Base-by-base conservation (phyloP, 352 stramenopile genomes). In the Phytophthora pini region DNA sequence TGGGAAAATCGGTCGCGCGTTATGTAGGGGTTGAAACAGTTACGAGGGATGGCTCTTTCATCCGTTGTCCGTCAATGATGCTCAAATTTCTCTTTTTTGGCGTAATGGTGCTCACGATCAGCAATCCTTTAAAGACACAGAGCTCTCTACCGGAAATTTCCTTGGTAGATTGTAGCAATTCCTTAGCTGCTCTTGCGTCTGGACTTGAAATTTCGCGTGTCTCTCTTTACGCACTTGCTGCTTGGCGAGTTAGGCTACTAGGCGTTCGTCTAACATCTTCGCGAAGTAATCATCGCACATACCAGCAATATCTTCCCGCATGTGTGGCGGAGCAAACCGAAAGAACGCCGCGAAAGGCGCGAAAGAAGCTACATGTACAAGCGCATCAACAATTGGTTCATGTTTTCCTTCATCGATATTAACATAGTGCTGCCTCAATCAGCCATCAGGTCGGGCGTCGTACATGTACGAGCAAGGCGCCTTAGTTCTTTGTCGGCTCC, bases 31-130 rank as follows among this genome's bases (percentile, higher is more conserved):
- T 24, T 24, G 20, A 56, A 56, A 17, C 47, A 54, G 17, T 9
- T 15, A 7, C 49, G 20, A 46, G 49, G 34, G 6, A 56, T 56
- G 3, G 34, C 36, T 6, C 22, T 20, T 32, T 56, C 32, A 20
- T 56, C 34, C 1, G 49, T 47, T 3, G 49, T 56, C 10, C 34
- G 32, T 12, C 49, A 46, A 13, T 56, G 49, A 10, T 56, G 3
- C 13, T 29, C 34, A n/a, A 56, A 47, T 4, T 47, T 47, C 8
- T 56, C 24, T 36, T 34, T 4, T 56, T 56, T n/a, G 9, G 11
- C 17, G 34, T 36, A 56, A 56, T 56, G 5, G 49, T 56, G 1
- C 49, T 52, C 10, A 20, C 49, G 20, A 56, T 39, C 5, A 47
- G 20, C 10, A 56, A 8, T 1, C 49, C 49, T 12, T 39, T 38